Percentiles rank a stretch among this genome's conserved stretches.
phyloP scores from a whole-genome alignment of 768 basidiomycete genomes.

The Mycena epipterygia region DNA sequence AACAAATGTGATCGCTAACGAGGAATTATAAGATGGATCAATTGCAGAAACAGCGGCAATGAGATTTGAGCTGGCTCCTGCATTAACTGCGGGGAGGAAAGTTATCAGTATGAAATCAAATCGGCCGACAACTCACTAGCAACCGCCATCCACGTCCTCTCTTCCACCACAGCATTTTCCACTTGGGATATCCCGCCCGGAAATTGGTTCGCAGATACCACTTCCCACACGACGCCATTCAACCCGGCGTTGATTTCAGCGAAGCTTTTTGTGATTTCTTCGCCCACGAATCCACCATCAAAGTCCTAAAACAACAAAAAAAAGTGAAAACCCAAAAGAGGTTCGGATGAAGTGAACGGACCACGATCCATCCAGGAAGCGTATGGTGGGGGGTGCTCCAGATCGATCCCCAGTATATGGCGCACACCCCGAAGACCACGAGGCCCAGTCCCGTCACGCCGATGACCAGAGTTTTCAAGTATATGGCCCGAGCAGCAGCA shows the following conservation, averaged over 20 bases:
- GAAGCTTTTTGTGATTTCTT: slow-evolving; percentile 56
- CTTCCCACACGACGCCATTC: slow-evolving; percentile 61
- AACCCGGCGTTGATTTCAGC: slow-evolving; percentile 40
- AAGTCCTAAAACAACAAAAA: slow-evolving; percentile 61
- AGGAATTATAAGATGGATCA: slow-evolving; percentile 62
- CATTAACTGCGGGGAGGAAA: slow-evolving; percentile 51
- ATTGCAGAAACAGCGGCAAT: slow-evolving; percentile 51
- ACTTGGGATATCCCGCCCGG: slow-evolving; percentile 60
- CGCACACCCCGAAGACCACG: slow-evolving; percentile 62
- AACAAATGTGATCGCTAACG: slow-evolving; percentile 63
- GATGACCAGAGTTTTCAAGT: slow-evolving; percentile 59
- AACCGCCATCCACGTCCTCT: slow-evolving; percentile 68
- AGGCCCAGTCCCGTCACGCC: slow-evolving; percentile 54
- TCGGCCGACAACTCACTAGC: slow-evolving; percentile 54
- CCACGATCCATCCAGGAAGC: slow-evolving; percentile 70
- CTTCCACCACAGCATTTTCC: slow-evolving; percentile 58
- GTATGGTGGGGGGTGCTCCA: slow-evolving; percentile 58
- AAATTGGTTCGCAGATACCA: slow-evolving; percentile 58
- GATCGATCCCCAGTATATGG: slow-evolving; percentile 73
- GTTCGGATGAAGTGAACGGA: slow-evolving; percentile 44
- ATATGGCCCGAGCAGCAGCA: slow-evolving; percentile 51
- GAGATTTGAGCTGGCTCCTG: slow-evolving; percentile 54
- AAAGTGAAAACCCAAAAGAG: not conserved
- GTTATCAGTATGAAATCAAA: not conserved
- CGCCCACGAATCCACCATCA: slow-evolving; percentile 68